Evolutionary conservation across 805 yeast species (phyloP).

Genomic region (Candida oleophila): DNA sequence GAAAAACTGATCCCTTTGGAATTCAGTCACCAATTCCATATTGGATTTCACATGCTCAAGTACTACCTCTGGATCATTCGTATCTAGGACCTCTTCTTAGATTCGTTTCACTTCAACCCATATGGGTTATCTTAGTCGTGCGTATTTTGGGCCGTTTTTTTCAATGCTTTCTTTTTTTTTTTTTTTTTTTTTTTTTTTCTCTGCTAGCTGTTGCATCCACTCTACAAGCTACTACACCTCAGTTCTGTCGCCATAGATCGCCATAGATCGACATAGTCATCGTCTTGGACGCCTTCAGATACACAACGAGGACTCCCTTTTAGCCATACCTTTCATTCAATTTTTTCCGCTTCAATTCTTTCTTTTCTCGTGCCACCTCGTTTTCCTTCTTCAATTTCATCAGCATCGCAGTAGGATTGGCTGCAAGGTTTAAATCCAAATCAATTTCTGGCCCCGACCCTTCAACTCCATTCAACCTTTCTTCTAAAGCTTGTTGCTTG

Average conservation of each 20-base stretch:
- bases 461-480: conserved; percentile 7
- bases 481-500: conserved; percentile 9
- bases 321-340: conserved; percentile 19
- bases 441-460: conserved; percentile 14
- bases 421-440: conserved; percentile 31
- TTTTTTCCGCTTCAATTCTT: conserved; percentile 12
- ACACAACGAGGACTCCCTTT: no score
- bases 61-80: no score
- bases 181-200: neutral
- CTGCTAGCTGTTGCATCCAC: neutral
- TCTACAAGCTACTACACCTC: neutral
- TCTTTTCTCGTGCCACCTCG: conserved; percentile 13
- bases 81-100: no score
- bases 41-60: no score
- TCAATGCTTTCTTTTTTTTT: neutral
- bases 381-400: conserved; percentile 21
- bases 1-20: no score
- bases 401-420: conserved; percentile 38
- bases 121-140: no score
- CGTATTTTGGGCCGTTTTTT: neutral
- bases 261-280: no score
- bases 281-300: no score
- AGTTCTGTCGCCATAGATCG: neutral
- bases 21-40: no score
- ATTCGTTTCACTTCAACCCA: no score